Evolutionary conservation across 2,329 filamentous ascomycete species (phyloP), one percentile per base, ranked within the genome.

Genomic region (Epichloe brachyelytri): DNA sequence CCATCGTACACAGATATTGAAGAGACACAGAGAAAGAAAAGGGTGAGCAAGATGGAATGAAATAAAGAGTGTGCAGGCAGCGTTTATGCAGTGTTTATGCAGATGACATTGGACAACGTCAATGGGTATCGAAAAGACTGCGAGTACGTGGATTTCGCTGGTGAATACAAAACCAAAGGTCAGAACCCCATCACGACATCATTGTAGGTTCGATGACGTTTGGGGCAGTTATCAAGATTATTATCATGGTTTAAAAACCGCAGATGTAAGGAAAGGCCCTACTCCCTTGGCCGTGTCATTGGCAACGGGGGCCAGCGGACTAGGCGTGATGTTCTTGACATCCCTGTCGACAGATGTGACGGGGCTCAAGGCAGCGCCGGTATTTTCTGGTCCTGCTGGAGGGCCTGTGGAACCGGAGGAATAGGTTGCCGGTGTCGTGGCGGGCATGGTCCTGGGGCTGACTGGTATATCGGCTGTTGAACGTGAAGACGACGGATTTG

Each of bases 191-290:
- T 12, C 40, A 20, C 40, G 14, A 43, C 19, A 10, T 4, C 19
- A 15, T n/a, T 33, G 26, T 8, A 26, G 26, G 26, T 26, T 26
- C 7, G 7, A 8, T 26, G 26, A 26, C 26, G 26, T 26, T 26
- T 26, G 26, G 7, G 26, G 26, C 8, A 8, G 26, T 44, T 15
- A 6, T 8, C 14, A 44, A 20, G 0, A 36, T 14, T 10, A 49
- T 63, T 0, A 7, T 26, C 56, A 65, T 43, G 73, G 71, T 50
- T 69, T 68, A 60, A 77, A 78, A 37, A 77, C 75, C 40, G 74
- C 73, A 44, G 67, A 72, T 44, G 73, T 72, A 43, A 79, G 68
- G 48, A 77, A 69, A 22, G 76, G 63, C 20, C 63, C 63, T 19
- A 61, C 58, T 6, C 57, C 58, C 15, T 46, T 37, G 19, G 8